Evolutionary conservation across 495 filamentous ascomycete genomes (phyloP), one percentile per base, ranked within the genome.

Genomic region (Trichoderma gamsii): DNA sequence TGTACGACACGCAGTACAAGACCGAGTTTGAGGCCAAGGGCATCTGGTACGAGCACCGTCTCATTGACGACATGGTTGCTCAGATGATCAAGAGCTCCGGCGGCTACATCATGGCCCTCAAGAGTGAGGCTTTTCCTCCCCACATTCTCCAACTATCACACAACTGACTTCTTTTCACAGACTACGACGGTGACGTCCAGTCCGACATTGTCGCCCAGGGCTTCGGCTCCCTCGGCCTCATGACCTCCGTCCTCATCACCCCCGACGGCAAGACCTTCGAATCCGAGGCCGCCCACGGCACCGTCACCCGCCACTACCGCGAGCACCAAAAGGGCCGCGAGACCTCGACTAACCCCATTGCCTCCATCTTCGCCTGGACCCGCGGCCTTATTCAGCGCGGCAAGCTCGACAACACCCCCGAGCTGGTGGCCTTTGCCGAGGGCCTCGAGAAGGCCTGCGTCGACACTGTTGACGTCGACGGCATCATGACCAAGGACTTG

Each of bases 21-120:
- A 85, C 86, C 75, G 86, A 90, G 64, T 98, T 98, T 76, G 92
- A 97, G 74, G 89, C 89, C 72, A 90, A 92, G 83, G 83, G 84
- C 63, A 97, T 97, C 81, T 98, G 95, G 95, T 99, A 99, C 77
- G 95, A 99, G 88, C 95, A 99, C 81, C 89, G 95, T 72, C 83
- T 99, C 44, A 98, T 99, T 75, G 95, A 99, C 81, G 95, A 99
- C 82, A 99, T 99, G 95, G 95, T 99, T 68, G 95, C 95, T 64
- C 94, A 99, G 86, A 99, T 99, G 95, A 91, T 99, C 84, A 99
- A 99, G 88, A 91, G 88, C 79, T 88, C 89, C 73, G 92, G 95
- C 69, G 95, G 95, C 68, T 96, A 91, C 79, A 85, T 98, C 77
- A 99, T 99, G 85, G 95, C 95, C 69, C 84, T 99, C 75, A 99